These are phyloP conservation scores for Sporobolomyces phaffii DNA, from an alignment of 768 basidiomycete species.

Conservation along the genomic window DNA sequence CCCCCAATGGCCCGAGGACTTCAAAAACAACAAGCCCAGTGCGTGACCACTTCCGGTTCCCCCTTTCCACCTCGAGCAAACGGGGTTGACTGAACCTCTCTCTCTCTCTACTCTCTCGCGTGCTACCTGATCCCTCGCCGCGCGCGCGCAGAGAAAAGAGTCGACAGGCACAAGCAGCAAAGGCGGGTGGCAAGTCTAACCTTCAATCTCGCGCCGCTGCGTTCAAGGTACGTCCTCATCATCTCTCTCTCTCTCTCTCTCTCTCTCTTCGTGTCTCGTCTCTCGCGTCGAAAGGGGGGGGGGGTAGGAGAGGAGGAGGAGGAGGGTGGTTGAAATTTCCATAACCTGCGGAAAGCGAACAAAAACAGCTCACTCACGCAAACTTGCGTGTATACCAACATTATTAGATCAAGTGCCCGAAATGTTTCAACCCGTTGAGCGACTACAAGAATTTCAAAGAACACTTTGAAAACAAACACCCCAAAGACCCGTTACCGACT, in stretches of 20 bases:
- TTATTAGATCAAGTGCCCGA: conserved; percentile 20
- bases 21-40: conserved; percentile 15
- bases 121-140: too few species aligned
- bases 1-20: conserved; percentile 9
- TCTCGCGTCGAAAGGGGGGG: too few species aligned
- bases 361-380: too few species aligned
- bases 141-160: not conserved
- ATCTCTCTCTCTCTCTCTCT: not conserved
- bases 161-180: not conserved
- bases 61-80: not conserved
- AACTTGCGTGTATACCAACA: too few species aligned
- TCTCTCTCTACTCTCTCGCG: not conserved
- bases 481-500: conserved; percentile 11
- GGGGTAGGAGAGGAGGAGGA: too few species aligned
- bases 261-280: not conserved
- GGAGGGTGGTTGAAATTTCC: too few species aligned
- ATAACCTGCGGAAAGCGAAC: too few species aligned
- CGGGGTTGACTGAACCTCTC: too few species aligned
- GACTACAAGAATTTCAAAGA: conserved; percentile 21
- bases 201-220: not conserved
- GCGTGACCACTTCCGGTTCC: too few species aligned
- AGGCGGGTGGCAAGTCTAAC: not conserved
- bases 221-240: not conserved
- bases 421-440: conserved; percentile 8
- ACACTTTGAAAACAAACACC: conserved; percentile 8